Conservation (phyloP, 306 rosid genomes). For the Senna tora region DNA sequence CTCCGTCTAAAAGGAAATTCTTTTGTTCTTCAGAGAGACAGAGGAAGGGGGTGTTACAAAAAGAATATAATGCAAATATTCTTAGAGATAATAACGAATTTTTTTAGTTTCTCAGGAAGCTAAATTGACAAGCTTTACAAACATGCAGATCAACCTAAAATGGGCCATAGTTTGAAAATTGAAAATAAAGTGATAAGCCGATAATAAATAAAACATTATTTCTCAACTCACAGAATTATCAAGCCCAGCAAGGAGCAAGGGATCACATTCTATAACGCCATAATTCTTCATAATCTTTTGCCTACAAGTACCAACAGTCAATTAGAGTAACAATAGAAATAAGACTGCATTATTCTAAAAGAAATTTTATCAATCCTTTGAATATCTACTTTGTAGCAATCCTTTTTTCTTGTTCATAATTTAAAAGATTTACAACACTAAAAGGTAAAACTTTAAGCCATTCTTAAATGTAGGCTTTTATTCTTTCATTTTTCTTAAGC, state of each 20-base stretch:
- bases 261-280: conserved; percentile 81
- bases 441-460: conserved; percentile 10
- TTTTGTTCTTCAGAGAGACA: not conserved
- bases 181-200: too few species aligned
- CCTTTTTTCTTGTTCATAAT: not conserved
- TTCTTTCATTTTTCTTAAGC: conserved; percentile 23
- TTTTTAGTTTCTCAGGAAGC: conserved; percentile 2
- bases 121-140: conserved; percentile 2
- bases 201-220: conserved; percentile 11
- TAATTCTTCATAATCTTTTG: conserved; percentile 68
- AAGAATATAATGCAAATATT: not conserved
- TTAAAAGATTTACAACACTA: conserved; percentile 19
- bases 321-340: conserved; percentile 26
- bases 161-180: conserved; percentile 10
- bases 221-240: conserved; percentile 69
- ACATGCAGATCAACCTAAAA: conserved; percentile 28
- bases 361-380: conserved; percentile 30
- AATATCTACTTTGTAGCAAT: conserved; percentile 18
- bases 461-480: conserved; percentile 7
- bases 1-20: not conserved
- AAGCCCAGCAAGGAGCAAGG: conserved; percentile 73
- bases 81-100: conserved; percentile 32
- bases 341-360: conserved; percentile 9
- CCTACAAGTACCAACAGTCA: conserved; percentile 54
- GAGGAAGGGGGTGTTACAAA: not conserved